phyloP scores from a whole-genome alignment of 2,329 filamentous ascomycete genomes.

The Fulvia fulva region DNA sequence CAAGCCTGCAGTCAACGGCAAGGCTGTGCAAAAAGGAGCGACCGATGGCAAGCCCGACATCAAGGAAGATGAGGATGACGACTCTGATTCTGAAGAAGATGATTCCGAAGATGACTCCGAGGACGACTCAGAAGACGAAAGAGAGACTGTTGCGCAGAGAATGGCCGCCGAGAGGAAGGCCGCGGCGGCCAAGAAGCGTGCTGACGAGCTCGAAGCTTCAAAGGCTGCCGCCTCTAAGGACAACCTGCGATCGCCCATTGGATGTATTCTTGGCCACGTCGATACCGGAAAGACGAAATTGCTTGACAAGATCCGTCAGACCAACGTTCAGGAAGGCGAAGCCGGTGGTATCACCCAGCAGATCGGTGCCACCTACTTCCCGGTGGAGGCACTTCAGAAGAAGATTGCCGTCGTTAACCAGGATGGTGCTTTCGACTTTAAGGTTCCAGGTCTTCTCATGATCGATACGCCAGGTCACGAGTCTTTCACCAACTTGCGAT shows the following conservation, averaged over 20 bases:
- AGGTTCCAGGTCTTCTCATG: constrained; percentile 90
- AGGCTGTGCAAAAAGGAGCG: constrained; percentile 30
- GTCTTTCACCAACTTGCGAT: constrained; percentile 97
- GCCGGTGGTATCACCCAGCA: constrained; percentile 99
- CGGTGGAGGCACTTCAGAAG: constrained; percentile 82
- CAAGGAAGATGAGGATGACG: constrained; percentile 30
- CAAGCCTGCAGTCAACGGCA: constrained; percentile 35
- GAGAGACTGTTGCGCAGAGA: constrained; percentile 65
- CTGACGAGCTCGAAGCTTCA: constrained; percentile 87
- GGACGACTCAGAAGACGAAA: constrained; percentile 61
- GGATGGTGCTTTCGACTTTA: constrained; percentile 89
- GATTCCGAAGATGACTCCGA: constrained; percentile 56
- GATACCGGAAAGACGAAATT: constrained; percentile 99
- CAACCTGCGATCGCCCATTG: constrained; percentile 93
- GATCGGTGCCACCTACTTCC: constrained; percentile 99
- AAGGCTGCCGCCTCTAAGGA: constrained; percentile 88
- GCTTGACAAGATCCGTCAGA: constrained; percentile 95
- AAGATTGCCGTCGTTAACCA: constrained; percentile 93
- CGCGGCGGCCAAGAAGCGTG: constrained; percentile 81
- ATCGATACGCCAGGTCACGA: constrained; percentile 99
- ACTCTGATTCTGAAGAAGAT: constrained; percentile 47
- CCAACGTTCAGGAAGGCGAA: constrained; percentile 98
- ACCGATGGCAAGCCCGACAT: constrained; percentile 26
- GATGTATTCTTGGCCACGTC: constrained; percentile 99
- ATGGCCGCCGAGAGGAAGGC: constrained; percentile 76